These are phyloP conservation scores for Ricinus communis DNA, from an alignment of 345 rosid species.

Conservation along the genomic window DNA sequence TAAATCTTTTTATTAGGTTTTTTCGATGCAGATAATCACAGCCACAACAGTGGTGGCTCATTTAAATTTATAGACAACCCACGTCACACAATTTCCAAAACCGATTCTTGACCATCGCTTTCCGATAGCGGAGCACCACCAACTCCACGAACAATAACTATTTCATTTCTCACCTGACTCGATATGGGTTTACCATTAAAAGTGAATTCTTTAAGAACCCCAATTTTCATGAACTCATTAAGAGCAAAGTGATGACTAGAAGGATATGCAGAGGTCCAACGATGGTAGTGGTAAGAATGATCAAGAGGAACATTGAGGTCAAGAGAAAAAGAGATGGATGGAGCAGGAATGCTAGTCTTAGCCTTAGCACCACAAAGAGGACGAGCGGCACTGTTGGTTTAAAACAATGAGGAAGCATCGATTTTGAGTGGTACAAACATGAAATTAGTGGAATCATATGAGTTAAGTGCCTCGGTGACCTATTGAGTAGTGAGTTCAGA, in stretches of 20 bases:
- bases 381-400: constrained; percentile 89
- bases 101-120: constrained; percentile 27
- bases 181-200: constrained; percentile 17
- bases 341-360: constrained; percentile 78
- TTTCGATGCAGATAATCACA: constrained; percentile 39
- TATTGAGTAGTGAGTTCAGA: too few relatives aligned
- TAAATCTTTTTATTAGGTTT: too few relatives aligned
- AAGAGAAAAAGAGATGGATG: constrained; percentile 44
- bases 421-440: too few relatives aligned
- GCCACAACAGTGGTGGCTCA: constrained; percentile 95
- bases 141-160: neutral
- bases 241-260: constrained; percentile 34
- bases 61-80: constrained; percentile 88
- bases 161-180: constrained; percentile 24
- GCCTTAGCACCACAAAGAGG: constrained; percentile 90
- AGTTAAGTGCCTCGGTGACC: too few relatives aligned
- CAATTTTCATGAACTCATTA: constrained; percentile 60
- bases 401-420: too few relatives aligned
- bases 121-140: constrained; percentile 26
- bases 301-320: constrained; percentile 59
- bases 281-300: constrained; percentile 31
- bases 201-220: constrained; percentile 47
- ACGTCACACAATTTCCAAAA: constrained; percentile 53
- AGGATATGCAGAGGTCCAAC: constrained; percentile 7
- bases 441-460: too few relatives aligned